Base-by-base conservation (phyloP, 78 protist genomes). In the Dictyostelium capitatum region DNA sequence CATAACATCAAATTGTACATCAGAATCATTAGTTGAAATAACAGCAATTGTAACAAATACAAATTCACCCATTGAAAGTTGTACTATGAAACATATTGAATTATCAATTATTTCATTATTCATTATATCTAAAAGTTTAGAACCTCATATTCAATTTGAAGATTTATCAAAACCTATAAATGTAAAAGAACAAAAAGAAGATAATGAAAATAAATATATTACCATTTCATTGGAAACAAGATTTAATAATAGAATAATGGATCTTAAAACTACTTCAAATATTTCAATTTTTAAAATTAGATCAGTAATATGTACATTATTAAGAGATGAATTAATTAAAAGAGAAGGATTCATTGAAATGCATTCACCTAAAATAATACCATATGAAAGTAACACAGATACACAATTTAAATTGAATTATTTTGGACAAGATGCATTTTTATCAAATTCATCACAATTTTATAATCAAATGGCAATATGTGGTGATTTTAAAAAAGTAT, bases 361-460 rank as follows among this genome's bases (percentile, higher is more conserved):
- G 83, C 99, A 99, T 97, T 53, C 99, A 10, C 99, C 99, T 50
- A 99, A 99, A 90, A 79, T 99, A 67, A 96, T 98, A 12, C 98
- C 98, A 11, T 59, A 90, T 46, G 99, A 99, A 91, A 97, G 99
- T 14, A 99, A 99, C 7, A 97, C 99, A 6, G n/a, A n/a, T n/a
- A n/a, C n/a, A n/a, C n/a, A n/a, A n/a, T 99, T 99, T 95, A 62
- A 83, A 83, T 54, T 97, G 65, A 77, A 95, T 43, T 99, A 98
- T 97, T 99, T 99, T 80, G 95, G 97, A 62, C 17, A 80, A 19
- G 3, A 20, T 43, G 98, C 99, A 12, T 98, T 17, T 81, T 89
- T 99, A 6, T 99, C 99, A 19, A 99, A 99, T 95, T 94, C 98
- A 7, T 99, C 99, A n/a, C 99, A 98, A 96, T 95, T 99, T 62